Base-by-base conservation (phyloP, 768 basidiomycete species). In the Kondoa malvinella region DNA sequence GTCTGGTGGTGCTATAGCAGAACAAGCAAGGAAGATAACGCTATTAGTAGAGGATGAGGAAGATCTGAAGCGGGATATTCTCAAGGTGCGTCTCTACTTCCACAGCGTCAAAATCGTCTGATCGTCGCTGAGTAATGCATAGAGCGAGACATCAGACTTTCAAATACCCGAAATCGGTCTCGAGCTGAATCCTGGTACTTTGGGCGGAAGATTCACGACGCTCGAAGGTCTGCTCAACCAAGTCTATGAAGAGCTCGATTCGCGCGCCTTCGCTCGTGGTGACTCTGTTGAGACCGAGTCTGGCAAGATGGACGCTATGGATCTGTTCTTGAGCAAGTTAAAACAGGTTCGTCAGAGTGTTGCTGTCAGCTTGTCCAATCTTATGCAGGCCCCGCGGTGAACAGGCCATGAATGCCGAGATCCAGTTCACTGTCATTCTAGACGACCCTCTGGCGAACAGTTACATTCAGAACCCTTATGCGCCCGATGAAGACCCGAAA, bases 171-270 rank as follows among this genome's bases (percentile, higher is more conserved):
- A 99, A 75, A 95, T 97, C 71, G 89, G 96, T 65, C 85, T 99
- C 4, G 84, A 86, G 14, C 83, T 99, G 3, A 86, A 89, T 57
- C 85, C 89, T 21, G 95, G 95, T 2, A 97, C 95, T 0, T 84
- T 99, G 1, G 95, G 95, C 15, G 95, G 95, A 8, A 83, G 95
- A 12, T 99, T 99, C 80, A 99, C 95, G 0, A 99, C 95, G 0
- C 81, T 97, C 26, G 95, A 99, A 77, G 95, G 95, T 26, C 86
- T 97, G 66, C 81, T 99, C 34, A 83, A 88, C 68, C 95, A 97
- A 74, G 83, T 99, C 1, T 91, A 94, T 79, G 92, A 94, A 70
- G 94, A 99, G 75, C 83, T 99, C 12, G 86, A 86, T 31, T 86
- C 87, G 69, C 96, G 96, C 75, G 85, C 87, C 15, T 86, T 92